Evolutionary conservation across 1,284 basidiomycete species (phyloP).

Genomic region (Trichosporon sp.): DNA sequence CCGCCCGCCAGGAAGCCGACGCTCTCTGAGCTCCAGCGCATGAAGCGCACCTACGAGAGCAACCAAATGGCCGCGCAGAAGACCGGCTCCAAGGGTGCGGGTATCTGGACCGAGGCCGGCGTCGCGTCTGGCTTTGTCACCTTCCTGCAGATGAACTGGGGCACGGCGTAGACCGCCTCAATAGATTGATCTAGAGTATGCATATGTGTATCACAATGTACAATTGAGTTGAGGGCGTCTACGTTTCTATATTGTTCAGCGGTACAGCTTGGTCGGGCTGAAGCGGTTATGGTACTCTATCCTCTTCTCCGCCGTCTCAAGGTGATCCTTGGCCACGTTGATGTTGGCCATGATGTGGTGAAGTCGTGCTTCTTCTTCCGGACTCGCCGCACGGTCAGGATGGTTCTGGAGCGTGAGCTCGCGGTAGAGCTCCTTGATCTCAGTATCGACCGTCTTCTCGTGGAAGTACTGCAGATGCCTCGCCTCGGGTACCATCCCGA

Average conservation of each 20-base stretch:
- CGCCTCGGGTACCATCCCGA: conserved; percentile 23
- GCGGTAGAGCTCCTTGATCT: conserved; percentile 19
- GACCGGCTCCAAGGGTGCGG: conserved; percentile 76
- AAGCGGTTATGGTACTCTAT: conserved; percentile 15
- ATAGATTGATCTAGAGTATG: conserved; percentile 10
- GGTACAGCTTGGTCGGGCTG: conserved; percentile 8
- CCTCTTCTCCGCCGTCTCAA: conserved; percentile 26
- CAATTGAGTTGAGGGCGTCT: conserved; percentile 6
- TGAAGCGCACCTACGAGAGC: conserved; percentile 84
- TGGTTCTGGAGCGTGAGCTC: conserved; percentile 24
- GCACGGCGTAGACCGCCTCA: conserved; percentile 31
- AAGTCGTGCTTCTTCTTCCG: neutral
- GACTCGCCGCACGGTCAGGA: conserved; percentile 25
- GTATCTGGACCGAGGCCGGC: conserved; percentile 74
- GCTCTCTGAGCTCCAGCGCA: conserved; percentile 78
- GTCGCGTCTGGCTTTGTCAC: conserved; percentile 73
- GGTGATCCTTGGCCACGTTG: conserved; percentile 27
- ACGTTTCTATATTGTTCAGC: neutral
- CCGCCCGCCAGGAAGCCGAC: conserved; percentile 73
- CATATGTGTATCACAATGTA: conserved; percentile 18
- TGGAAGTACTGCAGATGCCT: conserved; percentile 22
- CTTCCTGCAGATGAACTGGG: conserved; percentile 70
- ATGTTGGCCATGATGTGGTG: conserved; percentile 23
- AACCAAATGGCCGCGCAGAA: conserved; percentile 85
- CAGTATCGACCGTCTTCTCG: conserved; percentile 21